phyloP scores from a whole-genome alignment of 1,284 basidiomycete genomes.

The Boletus semigastroideus region DNA sequence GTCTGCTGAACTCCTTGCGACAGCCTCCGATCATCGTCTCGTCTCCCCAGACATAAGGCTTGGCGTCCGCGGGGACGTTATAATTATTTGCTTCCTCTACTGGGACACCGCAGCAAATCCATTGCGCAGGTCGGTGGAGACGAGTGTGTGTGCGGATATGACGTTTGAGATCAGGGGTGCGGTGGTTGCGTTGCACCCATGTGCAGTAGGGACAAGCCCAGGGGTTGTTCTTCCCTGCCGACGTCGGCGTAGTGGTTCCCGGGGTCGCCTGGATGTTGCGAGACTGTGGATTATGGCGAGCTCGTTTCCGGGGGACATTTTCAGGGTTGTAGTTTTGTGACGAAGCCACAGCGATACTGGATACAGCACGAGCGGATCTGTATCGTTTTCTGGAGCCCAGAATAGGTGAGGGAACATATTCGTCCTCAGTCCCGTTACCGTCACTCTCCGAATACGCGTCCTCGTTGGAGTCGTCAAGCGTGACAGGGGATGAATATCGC shows the following conservation, averaged over 20 bases:
- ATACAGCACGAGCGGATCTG: conserved; percentile 11
- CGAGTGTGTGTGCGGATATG: conserved; percentile 52
- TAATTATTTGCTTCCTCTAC: conserved; percentile 35
- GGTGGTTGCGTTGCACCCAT: conserved; percentile 39
- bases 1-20: conserved; percentile 48
- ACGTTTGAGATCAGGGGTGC: conserved; percentile 52
- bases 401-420: conserved; percentile 32
- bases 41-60: conserved; percentile 31
- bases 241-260: conserved; percentile 16
- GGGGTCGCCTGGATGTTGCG: conserved; percentile 40
- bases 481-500: conserved; percentile 1
- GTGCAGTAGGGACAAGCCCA: conserved; percentile 35
- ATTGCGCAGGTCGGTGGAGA: conserved; percentile 28
- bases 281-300: conserved; percentile 34
- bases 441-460: conserved; percentile 31
- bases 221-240: conserved; percentile 23
- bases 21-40: conserved; percentile 51
- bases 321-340: conserved; percentile 8
- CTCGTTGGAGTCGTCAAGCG: conserved; percentile 12
- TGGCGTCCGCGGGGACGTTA: conserved; percentile 27
- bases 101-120: conserved; percentile 43
- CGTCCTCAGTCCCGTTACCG: conserved; percentile 29
- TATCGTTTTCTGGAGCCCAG: conserved; percentile 24
- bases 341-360: neutral
- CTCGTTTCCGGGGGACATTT: conserved; percentile 27